Evolutionary conservation across 2,329 filamentous ascomycete genomes (phyloP), one percentile per base, ranked within the genome.

Genomic region (Pestalotiopsis sp.): DNA sequence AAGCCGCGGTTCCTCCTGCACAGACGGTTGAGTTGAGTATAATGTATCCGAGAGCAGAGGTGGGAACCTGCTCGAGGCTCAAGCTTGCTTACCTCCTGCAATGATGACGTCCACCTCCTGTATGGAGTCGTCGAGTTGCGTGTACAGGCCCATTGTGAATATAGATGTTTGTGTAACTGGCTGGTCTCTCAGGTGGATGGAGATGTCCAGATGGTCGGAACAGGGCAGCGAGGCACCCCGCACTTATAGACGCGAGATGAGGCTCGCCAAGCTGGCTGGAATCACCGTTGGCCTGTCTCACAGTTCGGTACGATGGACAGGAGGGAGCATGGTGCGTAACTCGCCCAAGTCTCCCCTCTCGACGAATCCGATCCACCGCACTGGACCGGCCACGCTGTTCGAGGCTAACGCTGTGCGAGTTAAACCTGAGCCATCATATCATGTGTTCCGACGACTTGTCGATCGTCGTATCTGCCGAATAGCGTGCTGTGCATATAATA

Each of bases 1-100:
- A 84, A 25, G 83, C 85, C 56, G 84, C 82, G 3, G 83, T 80
- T 14, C 84, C 84, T 67, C 84, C 64, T 66, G 23, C 38, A 62
- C 31, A 62, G 17, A 52, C 20, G 12, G 31, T 7, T 39, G 59
- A 14, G 27, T 36, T 36, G 59, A 38, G 36, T 13, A 39, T 62
- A 3, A n/a, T 36, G 25, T 59, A 59, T 27, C 23, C 23, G 4
- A 3, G 12, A 3, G 23, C 6, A 23, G 23, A 25, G 36, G 23
- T 62, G 59, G 31, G n/a, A 7, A 31, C 25, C 25, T 23, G 27
- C 25, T 14, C 11, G 12, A 23, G 14, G 25, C 31, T 36, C 31
- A 9, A 36, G 31, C 31, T 36, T 36, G 67, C 71, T 20, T 64
- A 70, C 70, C 71, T 68, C 71, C 71, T 5, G 71, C 71, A 17